phyloP scores from a whole-genome alignment of 306 rosid species.

The Vicia faba region DNA sequence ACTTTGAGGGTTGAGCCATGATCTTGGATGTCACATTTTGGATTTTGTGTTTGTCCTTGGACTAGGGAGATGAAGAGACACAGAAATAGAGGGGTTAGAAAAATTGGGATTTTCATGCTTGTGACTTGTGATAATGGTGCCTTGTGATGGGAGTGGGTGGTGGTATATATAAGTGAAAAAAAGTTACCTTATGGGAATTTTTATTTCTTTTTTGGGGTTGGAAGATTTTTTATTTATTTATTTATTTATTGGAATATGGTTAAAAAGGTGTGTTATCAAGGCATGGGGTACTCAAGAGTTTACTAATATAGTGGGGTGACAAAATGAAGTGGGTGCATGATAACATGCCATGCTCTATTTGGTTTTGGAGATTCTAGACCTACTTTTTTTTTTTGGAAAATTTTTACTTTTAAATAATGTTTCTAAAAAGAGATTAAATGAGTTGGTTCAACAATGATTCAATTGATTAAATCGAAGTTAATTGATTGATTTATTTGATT shows the following conservation, averaged over 20 bases:
- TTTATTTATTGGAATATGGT: not conserved
- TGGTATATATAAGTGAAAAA: conserved; percentile 11
- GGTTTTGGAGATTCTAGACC: conserved; percentile 31
- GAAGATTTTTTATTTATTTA: not conserved
- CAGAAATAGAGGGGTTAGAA: conserved; percentile 10
- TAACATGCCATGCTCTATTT: conserved; percentile 65
- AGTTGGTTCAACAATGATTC: too few species aligned
- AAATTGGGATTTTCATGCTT: conserved; percentile 48
- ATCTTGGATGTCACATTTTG: conserved; percentile 49
- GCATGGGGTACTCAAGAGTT: conserved; percentile 15
- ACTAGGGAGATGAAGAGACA: conserved; percentile 38
- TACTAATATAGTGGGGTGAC: conserved; percentile 34
- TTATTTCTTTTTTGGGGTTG: not conserved
- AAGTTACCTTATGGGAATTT: not conserved
- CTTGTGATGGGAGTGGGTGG: not conserved
- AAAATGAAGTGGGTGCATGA: conserved; percentile 29
- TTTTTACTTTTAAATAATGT: not conserved
- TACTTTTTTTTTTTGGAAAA: not conserved
- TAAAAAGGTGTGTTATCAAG: conserved; percentile 7
- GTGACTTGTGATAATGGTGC: conserved; percentile 31
- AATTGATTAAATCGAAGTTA: too few species aligned
- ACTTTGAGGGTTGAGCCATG: conserved; percentile 66
- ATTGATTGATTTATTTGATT: too few species aligned
- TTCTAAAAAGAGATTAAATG: not conserved
- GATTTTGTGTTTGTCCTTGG: conserved; percentile 43